Conservation (phyloP, 768 basidiomycete species). For the Coprinopsis strossmayeri region DNA sequence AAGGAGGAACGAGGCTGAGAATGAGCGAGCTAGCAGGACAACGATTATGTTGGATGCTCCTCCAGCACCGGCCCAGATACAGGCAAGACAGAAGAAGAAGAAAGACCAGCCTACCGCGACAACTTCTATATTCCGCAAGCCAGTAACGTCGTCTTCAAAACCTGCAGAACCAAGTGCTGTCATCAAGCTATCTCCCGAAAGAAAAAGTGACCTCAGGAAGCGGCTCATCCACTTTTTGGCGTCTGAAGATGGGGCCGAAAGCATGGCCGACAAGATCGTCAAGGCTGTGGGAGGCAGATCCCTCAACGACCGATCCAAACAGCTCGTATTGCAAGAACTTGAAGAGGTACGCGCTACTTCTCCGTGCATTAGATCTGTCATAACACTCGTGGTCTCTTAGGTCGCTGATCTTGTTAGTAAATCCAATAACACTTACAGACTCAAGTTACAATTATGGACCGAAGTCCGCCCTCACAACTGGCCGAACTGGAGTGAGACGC, state of each 20-base stretch:
- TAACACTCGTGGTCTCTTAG: constrained; percentile 25
- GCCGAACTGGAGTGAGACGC: constrained; percentile 39
- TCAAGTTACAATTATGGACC: constrained; percentile 54
- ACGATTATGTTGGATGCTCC: constrained; percentile 45
- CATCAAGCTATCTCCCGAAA: constrained; percentile 17
- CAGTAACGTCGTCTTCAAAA: constrained; percentile 17
- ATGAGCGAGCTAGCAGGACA: constrained; percentile 35
- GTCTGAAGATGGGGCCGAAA: constrained; percentile 40
- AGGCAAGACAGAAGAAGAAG: constrained; percentile 29
- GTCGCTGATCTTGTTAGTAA: constrained; percentile 40
- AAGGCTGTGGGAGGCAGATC: constrained; percentile 39
- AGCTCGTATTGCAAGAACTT: constrained; percentile 30
- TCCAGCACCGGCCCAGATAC: constrained; percentile 26
- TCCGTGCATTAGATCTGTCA: background rate
- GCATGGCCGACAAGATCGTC: constrained; percentile 41
- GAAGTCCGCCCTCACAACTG: constrained; percentile 69
- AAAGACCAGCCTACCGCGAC: constrained; percentile 24
- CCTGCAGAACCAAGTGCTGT: constrained; percentile 20
- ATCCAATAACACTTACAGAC: constrained; percentile 36
- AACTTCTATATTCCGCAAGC: constrained; percentile 23
- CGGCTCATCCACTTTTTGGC: constrained; percentile 52
- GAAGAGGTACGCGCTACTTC: constrained; percentile 14
- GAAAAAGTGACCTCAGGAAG: constrained; percentile 23
- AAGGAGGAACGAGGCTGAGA: constrained; percentile 37
- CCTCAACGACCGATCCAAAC: constrained; percentile 25